phyloP scores from a whole-genome alignment of 202 grass and related monocot genomes.

The Setaria viridis region DNA sequence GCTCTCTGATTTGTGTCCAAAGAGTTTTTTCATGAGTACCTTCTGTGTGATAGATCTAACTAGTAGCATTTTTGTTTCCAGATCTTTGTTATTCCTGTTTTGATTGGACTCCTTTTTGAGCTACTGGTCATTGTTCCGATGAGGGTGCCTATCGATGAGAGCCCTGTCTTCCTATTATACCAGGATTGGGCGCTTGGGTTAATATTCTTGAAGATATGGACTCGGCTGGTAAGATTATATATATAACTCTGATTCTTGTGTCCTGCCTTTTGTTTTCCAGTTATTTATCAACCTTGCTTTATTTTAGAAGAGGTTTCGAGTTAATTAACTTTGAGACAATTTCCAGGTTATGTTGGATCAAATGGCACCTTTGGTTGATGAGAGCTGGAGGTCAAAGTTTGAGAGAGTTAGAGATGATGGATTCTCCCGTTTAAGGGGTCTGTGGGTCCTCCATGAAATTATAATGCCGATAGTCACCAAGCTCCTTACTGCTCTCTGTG shows the following conservation, averaged over 20 bases:
- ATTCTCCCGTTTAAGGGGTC: conserved; percentile 83
- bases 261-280: not conserved
- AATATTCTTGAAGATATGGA: conserved; percentile 99
- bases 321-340: conserved; percentile 34
- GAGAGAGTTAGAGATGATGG: conserved; percentile 97
- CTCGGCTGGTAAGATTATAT: conserved; percentile 70
- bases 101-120: conserved; percentile 98
- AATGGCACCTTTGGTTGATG: conserved; percentile 92
- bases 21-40: not conserved
- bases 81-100: conserved; percentile 91
- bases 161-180: conserved; percentile 94
- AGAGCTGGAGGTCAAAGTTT: conserved; percentile 93
- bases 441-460: conserved; percentile 94
- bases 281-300: conserved; percentile 21
- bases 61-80: conserved; percentile 48
- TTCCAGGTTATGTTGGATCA: conserved; percentile 95
- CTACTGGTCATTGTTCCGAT: conserved; percentile 93
- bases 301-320: not conserved
- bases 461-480: conserved; percentile 87
- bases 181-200: conserved; percentile 98
- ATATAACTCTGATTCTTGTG: not conserved
- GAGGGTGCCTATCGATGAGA: conserved; percentile 98
- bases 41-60: conserved; percentile 35
- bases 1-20: not conserved
- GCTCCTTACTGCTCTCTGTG: conserved; percentile 84